Evolutionary conservation across 1,284 basidiomycete genomes (phyloP), one percentile per base, ranked within the genome.

Genomic region (Cutaneotrichosporon cutaneum): DNA sequence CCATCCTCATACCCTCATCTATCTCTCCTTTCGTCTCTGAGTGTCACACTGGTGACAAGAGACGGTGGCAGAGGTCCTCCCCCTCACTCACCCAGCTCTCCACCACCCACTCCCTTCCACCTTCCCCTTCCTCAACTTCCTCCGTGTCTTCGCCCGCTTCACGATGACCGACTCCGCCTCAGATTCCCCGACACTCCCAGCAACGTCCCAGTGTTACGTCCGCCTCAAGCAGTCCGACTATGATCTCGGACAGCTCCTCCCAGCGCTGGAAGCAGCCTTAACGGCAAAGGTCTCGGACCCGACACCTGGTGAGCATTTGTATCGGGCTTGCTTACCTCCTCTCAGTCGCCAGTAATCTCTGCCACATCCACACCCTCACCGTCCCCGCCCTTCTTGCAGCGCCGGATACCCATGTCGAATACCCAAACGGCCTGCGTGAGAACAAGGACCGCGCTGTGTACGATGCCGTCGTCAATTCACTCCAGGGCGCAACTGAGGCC

Each of bases 351-450:
- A 22, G 18, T 33, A 45, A n/a, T 9, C 22, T 35, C 35, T 65
- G 70, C 51, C 76, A 76, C 62, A 58, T 74, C 4, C 73, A 76
- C 59, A 72, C 75, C 3, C 61, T 71, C 57, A 70, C 70, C 1
- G 53, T 76, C 18, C 70, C 76, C 14, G 58, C 64, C 13, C 55
- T 61, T 0, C 56, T 76, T 11, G 11, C 48, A 11, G 58, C 68
- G 5, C 68, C 68, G 1, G 26, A 24, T 1, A 48, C 54, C 16
- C 9, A 44, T 1, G 47, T 39, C 44, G 21, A 53, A 27, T 62
- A 62, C 45, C 42, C 47, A 47, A 44, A 50, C 18, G 60, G 63
- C 13, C 22, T 11, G 3, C 58, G 61, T 33, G 56, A 32, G 7
- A 64, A 67, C 36, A 36, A 50, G 3, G 48, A 52, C 1, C 45